Evolutionary conservation across 73 alveolate genomes (phyloP), one percentile per base, ranked within the genome.

Genomic region (Tetrahymena malaccensis): DNA sequence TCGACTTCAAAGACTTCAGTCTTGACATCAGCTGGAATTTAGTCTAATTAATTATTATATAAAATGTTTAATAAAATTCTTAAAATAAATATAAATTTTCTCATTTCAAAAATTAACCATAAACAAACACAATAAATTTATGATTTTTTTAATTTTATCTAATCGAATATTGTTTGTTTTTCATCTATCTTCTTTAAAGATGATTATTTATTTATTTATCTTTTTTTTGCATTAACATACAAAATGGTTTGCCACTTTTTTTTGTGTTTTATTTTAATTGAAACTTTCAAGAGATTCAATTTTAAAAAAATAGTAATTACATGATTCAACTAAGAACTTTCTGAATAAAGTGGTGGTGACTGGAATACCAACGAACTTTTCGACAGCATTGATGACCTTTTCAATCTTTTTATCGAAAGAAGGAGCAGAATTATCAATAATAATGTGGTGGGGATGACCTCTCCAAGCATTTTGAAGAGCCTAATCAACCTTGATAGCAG

Each of bases 331-430:
- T 70, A 70, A 70, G 89, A 70, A 70, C 37, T 70, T 70, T 70
- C 89, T 70, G 43, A 70, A 70, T n/a, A 27, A 70, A 70, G 89
- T 70, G 35, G 89, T 70, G 37, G 89, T 70, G 37, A 70, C 89
- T 25, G 89, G 89, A 40, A 70, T 70, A 70, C 89, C 89, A 22
- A 70, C 89, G 43, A 70, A 70, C 89, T 70, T 70, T 70, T 70
- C 89, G 37, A 70, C 89, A 31, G 89, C 89, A 70, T 70, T 70
- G 89, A 70, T 70, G 37, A 70, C 89, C 89, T 94, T 96, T 34
- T 98, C 97, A 31, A 98, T 97, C 96, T 98, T 98, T 55, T 97
- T 93, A 34, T 98, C 95, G 97, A 98, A 98, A 57, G 97, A 85
- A 7, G 94, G 55, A 37, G 93, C 95, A 21, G 70, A 93, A 94